Percentiles rank a stretch among this genome's conserved stretches.
These are phyloP conservation scores for Schizonepeta tenuifolia DNA, from an alignment of 257 asterid genomes.

Conservation along the genomic window DNA sequence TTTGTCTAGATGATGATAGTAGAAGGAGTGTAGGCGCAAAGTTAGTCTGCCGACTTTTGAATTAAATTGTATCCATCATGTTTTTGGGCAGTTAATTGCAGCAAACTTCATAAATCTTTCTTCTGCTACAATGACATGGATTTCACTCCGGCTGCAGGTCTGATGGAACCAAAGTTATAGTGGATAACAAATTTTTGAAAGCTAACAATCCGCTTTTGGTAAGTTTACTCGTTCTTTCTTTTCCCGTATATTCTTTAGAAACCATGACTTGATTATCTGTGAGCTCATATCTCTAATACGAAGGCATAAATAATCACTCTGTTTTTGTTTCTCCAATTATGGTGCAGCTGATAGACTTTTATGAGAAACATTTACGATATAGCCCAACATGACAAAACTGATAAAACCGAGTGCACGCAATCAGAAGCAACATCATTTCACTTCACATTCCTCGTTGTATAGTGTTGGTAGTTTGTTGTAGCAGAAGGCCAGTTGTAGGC, in stretches of 20 bases:
- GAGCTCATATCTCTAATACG: neutral
- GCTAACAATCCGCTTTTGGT: constrained; percentile 82
- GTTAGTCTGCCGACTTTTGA: neutral
- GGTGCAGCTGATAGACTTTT: constrained; percentile 81
- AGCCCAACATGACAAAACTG: constrained; percentile 43
- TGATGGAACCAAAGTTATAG: constrained; percentile 78
- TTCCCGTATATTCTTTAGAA: neutral
- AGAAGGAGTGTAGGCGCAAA: neutral
- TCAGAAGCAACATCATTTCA: constrained; percentile 27
- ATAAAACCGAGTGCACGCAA: constrained; percentile 25
- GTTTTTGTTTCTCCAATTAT: neutral
- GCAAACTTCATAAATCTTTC: neutral
- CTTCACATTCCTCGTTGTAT: constrained; percentile 37
- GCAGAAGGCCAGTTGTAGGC: constrained; percentile 37
- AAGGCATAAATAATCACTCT: constrained; percentile 2
- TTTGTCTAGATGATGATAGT: neutral
- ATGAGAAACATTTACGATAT: constrained; percentile 82
- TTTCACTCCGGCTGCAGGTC: constrained; percentile 57
- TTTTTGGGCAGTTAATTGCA: neutral
- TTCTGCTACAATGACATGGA: constrained; percentile 17
- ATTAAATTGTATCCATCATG: constrained; percentile 1
- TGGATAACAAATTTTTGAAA: constrained; percentile 90
- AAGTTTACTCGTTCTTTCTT: constrained; percentile 28
- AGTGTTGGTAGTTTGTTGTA: constrained; percentile 46
- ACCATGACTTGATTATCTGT: neutral